These are phyloP conservation scores for Puccinia brachypodii DNA, from an alignment of 1,284 basidiomycete species.

Conservation along the genomic window DNA sequence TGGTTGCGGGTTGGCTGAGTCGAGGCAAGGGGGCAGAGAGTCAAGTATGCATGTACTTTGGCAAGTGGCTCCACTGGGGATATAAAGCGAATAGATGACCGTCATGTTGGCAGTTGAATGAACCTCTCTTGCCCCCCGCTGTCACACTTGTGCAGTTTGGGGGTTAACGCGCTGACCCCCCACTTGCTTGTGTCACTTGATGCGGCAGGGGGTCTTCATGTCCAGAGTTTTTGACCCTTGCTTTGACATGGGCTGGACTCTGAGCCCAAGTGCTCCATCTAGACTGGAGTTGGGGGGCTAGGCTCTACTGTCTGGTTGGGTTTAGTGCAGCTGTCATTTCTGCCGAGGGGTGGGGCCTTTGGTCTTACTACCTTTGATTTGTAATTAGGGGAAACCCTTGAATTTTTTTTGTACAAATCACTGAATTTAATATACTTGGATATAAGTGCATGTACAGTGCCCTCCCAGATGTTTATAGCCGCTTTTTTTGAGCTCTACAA, in stretches of 20 bases:
- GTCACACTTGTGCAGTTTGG: neutral
- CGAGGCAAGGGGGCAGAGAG: no score
- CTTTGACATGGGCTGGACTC: neutral
- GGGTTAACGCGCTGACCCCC: neutral
- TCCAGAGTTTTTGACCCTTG: neutral
- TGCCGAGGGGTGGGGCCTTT: neutral
- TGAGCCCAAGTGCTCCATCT: neutral
- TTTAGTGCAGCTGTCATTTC: neutral
- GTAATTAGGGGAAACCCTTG: conserved; percentile 1
- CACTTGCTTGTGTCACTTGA: neutral
- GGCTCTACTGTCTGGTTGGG: neutral
- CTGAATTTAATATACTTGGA: no score
- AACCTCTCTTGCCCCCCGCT: neutral
- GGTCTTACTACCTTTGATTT: neutral
- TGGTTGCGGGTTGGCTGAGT: no score
- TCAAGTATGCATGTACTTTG: no score
- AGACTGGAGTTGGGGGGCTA: neutral
- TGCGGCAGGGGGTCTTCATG: neutral
- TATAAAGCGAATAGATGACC: neutral
- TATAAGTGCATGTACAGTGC: no score
- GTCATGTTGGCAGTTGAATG: neutral
- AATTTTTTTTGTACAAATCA: neutral
- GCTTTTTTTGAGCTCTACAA: no score
- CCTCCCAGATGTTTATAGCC: no score
- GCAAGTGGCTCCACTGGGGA: neutral